Base-by-base conservation (phyloP, 225 moss, liverwort and hornwort species). In the Neckera pumila region DNA sequence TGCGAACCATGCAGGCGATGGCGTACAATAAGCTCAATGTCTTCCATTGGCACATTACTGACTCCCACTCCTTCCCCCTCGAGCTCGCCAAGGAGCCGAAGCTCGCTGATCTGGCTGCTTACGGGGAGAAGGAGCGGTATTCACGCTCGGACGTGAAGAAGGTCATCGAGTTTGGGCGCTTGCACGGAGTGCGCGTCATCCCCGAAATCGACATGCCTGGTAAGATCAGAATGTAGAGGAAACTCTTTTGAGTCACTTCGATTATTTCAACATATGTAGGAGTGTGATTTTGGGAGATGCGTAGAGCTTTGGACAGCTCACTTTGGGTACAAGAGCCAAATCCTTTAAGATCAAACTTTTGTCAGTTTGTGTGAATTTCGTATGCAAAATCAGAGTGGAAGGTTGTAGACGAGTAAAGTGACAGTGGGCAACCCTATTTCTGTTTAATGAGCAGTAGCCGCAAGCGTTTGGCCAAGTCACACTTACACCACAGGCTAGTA, bases 131-230 rank as follows among this genome's bases (percentile, higher is more conserved):
- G 75, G 90, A 92, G 84, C 81, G 87, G 51, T 95, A 95, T 51
- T 91, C 93, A 23, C 86, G 63, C 56, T 57, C 64, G 27, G 95
- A 94, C 23, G 93, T 94, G 58, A 56, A 33, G 85, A 87, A 60
- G 53, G 86, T 94, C 51, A 64, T 93, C 71, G 77, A 93, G 89
- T 97, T 94, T 70, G 94, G 86, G 18, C 92, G 85, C 56, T 53
- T 86, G 49, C 92, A 89, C 19, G 97, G 96, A 11, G 92, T 97
- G 30, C 95, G 97, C 17, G 84, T 96, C 34, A 89, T 96, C 67
- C 97, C 97, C 45, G 97, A 97, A 90, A 89, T 97, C 83, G 96
- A 97, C 89, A 96, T 91, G 91, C 97, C 96, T 87, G 97, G 97
- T 96, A 87, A 53, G 67, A 51, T 84, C n/a, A 38, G 38, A 31